These are phyloP conservation scores for Rubroboletus pulcherrimus DNA, from an alignment of 768 basidiomycete genomes.

Conservation along the genomic window DNA sequence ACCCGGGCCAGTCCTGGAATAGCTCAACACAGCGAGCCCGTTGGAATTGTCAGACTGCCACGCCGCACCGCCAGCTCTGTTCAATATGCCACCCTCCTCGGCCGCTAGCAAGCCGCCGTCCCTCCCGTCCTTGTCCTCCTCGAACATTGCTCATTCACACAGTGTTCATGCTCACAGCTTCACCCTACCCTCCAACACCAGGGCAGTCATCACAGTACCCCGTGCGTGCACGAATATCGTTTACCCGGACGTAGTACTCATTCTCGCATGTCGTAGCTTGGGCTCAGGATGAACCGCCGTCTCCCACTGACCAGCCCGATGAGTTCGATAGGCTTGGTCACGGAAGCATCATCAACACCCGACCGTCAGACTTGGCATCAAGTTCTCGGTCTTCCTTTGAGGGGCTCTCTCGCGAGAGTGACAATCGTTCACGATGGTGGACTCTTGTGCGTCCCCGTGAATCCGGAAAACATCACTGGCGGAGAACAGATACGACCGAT, in stretches of 20 bases:
- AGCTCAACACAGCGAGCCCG: not conserved
- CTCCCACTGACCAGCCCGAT: constrained; percentile 50
- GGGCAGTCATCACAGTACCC: constrained; percentile 62
- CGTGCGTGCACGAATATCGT: constrained; percentile 43
- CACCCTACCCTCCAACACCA: constrained; percentile 38
- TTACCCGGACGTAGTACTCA: not conserved
- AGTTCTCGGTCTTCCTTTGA: constrained; percentile 41
- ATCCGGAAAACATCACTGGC: constrained; percentile 5
- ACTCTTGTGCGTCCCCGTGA: constrained; percentile 62
- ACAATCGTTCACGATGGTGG: constrained; percentile 62
- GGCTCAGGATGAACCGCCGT: constrained; percentile 81
- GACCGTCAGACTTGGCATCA: constrained; percentile 52
- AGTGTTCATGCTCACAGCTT: constrained; percentile 26
- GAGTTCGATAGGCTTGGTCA: constrained; percentile 30
- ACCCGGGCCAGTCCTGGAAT: not conserved
- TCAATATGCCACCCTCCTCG: constrained; percentile 17
- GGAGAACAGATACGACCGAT: not conserved
- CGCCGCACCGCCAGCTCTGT: not conserved
- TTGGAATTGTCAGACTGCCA: not conserved
- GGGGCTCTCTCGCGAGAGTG: constrained; percentile 30
- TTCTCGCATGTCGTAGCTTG: constrained; percentile 49
- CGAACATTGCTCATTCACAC: constrained; percentile 26
- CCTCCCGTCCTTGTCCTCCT: constrained; percentile 25
- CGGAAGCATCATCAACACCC: constrained; percentile 35
- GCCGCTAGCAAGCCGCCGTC: constrained; percentile 17